These are phyloP conservation scores for Saraca asoca DNA, from an alignment of 331 rosid species.

Conservation along the genomic window DNA sequence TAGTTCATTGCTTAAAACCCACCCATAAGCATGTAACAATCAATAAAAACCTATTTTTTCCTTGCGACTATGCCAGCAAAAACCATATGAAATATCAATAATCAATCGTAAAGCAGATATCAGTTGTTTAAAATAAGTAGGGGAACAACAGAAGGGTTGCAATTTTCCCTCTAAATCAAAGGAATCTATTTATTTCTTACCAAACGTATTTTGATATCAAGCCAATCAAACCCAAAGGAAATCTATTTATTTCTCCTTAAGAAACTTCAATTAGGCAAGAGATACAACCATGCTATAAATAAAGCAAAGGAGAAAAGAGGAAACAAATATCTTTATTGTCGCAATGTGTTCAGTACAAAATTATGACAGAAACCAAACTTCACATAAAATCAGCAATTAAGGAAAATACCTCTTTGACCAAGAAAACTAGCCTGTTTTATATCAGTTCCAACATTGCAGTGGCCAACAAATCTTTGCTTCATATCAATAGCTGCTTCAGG, in stretches of 20 bases:
- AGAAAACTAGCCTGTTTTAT: constrained; percentile 97
- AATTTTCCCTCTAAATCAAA: neutral
- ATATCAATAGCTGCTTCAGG: constrained; percentile 84
- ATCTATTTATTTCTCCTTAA: constrained; percentile 5
- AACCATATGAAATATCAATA: constrained; percentile 2
- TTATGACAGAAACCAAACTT: neutral
- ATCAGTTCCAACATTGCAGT: constrained; percentile 95
- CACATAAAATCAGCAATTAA: neutral
- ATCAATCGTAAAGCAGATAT: constrained; percentile 14
- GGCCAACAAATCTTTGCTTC: constrained; percentile 93
- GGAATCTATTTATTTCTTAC: neutral
- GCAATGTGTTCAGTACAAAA: constrained; percentile 20
- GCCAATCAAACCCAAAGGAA: neutral
- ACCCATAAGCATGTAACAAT: neutral
- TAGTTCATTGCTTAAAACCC: neutral
- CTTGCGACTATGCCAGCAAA: constrained; percentile 1
- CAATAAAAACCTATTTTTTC: neutral
- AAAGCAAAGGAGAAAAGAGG: neutral
- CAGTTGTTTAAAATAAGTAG: neutral
- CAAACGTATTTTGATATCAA: neutral
- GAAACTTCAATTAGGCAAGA: constrained; percentile 26
- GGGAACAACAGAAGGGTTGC: constrained; percentile 5
- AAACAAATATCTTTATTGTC: neutral
- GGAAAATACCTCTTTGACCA: constrained; percentile 79
- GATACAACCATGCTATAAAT: constrained; percentile 13